Evolutionary conservation across 306 rosid species (phyloP).

Genomic region (Datisca glomerata): DNA sequence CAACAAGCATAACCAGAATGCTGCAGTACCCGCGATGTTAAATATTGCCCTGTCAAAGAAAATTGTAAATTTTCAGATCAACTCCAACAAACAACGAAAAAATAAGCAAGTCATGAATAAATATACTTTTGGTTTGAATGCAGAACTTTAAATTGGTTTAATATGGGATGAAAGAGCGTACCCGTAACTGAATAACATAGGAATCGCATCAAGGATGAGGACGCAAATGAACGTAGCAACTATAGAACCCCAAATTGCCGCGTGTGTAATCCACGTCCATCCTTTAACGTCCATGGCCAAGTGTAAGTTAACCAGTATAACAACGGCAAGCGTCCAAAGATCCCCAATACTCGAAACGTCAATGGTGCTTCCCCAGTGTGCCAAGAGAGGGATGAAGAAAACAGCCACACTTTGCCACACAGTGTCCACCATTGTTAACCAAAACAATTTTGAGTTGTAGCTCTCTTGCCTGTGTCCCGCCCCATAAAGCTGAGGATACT

Average conservation of each 20-base stretch:
- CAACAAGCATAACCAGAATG: constrained; percentile 69
- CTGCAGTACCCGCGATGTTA: constrained; percentile 19
- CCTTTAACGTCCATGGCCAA: constrained; percentile 85
- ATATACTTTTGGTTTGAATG: too few species aligned
- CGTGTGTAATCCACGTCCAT: constrained; percentile 73
- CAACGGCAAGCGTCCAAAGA: constrained; percentile 86
- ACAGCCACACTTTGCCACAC: constrained; percentile 78
- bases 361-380: constrained; percentile 52
- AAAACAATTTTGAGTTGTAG: constrained; percentile 71
- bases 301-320: constrained; percentile 75
- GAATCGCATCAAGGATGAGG: constrained; percentile 55
- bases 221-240: constrained; percentile 63
- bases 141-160: background rate
- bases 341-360: constrained; percentile 79
- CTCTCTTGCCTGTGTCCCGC: constrained; percentile 78
- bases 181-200: constrained; percentile 65
- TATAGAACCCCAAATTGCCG: constrained; percentile 84
- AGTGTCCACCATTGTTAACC: constrained; percentile 69
- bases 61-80: background rate
- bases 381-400: constrained; percentile 63
- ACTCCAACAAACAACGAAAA: background rate
- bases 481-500: constrained; percentile 73
- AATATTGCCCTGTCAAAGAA: constrained; percentile 63
- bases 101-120: background rate
- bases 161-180: constrained; percentile 17